Evolutionary conservation across 169 alveolate genomes (phyloP), one percentile per base, ranked within the genome.

Genomic region (Cryptosporidium sp.): DNA sequence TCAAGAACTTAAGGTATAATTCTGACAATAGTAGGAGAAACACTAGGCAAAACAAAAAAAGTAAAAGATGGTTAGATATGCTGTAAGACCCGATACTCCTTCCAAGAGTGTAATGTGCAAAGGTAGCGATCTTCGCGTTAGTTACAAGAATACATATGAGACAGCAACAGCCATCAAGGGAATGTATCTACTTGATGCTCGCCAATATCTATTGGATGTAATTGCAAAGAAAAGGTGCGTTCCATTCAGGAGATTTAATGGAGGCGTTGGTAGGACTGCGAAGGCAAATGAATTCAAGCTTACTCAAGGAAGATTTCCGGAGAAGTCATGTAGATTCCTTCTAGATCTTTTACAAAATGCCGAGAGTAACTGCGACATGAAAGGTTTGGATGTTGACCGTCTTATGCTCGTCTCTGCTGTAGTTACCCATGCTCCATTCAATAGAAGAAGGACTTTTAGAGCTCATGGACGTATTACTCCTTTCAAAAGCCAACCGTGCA

Each of bases 381-480:
- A 97, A 94, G 97, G 97, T 62, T 93, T 98, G 67, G 99, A 96
- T 85, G 94, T 94, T 67, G 98, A 96, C 48, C 96, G 95, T 91
- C 93, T 98, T 86, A 92, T 86, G 71, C 91, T 98, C 62, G 94
- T 94, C 85, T 99, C 97, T 93, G 96, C 95, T 61, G 95, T 94
- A 92, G 99, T 97, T 45, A 96, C 97, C 93, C 96, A 98, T 91
- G 99, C 99, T 12, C 96, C 95, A 70, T 95, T 95, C 71, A 99
- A 99, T 45, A 96, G 99, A 94, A 97, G 99, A 94, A 95, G 99
- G 93, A 97, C 99, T 37, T 98, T 95, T 95, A 96, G 99, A 86
- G 99, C 99, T 26, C 99, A 98, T 91, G 99, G 99, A 52, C 96
- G 99, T 91, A 98, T 98, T 93, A 97, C 94, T 70, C 97, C 98